Percentiles rank a stretch among this genome's conserved stretches.
phyloP scores from a whole-genome alignment of 164 flowering plant species.

The Litsea cubeba region DNA sequence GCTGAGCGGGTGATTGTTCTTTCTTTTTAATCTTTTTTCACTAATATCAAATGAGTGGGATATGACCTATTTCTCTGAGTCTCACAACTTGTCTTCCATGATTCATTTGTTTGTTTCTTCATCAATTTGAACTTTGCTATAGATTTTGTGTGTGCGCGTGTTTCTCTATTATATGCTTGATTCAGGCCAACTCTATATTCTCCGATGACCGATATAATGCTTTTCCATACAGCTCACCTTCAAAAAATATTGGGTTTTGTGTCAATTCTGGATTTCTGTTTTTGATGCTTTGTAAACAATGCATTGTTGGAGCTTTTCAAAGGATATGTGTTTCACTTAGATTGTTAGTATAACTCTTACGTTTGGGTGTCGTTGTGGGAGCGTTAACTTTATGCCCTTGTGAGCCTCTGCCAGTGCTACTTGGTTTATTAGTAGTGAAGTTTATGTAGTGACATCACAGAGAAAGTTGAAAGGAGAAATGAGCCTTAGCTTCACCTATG shows the following conservation, averaged over 20 bases:
- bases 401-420: no score
- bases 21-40: neutral
- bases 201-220: neutral
- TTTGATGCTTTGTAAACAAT: neutral
- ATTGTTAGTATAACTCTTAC: neutral
- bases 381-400: no score
- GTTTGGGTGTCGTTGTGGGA: no score
- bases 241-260: neutral
- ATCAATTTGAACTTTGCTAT: neutral
- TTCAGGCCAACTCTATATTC: neutral
- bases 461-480: no score
- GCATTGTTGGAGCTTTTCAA: neutral
- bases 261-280: neutral
- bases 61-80: neutral
- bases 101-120: neutral
- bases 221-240: neutral
- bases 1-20: constrained; percentile 55
- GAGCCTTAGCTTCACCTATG: no score
- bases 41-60: neutral
- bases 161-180: neutral
- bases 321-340: neutral
- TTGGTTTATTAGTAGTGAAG: no score
- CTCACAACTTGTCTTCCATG: neutral
- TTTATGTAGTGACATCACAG: no score
- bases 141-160: neutral